Base-by-base conservation (phyloP, 2,329 filamentous ascomycete species). In the Stemphylium vesicarium region DNA sequence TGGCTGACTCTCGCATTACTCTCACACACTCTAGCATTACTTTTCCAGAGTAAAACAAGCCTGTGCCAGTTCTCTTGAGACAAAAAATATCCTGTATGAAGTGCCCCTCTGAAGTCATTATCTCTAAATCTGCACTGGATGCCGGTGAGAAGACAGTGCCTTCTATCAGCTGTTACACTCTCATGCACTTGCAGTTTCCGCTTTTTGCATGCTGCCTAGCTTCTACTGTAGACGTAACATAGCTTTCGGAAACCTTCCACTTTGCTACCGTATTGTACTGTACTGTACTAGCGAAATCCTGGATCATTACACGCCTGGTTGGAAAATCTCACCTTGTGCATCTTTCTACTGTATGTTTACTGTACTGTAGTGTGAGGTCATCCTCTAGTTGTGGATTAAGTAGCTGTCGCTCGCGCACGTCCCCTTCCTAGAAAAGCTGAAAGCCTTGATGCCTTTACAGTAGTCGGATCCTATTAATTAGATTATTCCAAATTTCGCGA, bases 131-230 rank as follows among this genome's bases (percentile, higher is more conserved):
- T n/a, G n/a, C n/a, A n/a, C n/a, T n/a, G n/a, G n/a, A n/a, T n/a
- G n/a, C n/a, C n/a, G n/a, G n/a, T n/a, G n/a, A n/a, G n/a, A n/a
- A n/a, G n/a, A n/a, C n/a, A n/a, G n/a, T n/a, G n/a, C n/a, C n/a
- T n/a, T n/a, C n/a, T n/a, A n/a, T n/a, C n/a, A n/a, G n/a, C n/a
- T n/a, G n/a, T 31, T 41, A 41, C 38, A 41, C 38, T 41, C 31
- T 35, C 15, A 35, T 50, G 46, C 47, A 50, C 38, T 50, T 50
- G 39, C 47, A 50, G 47, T 20, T 50, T 50, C 47, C 38, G 47
- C 29, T 42, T 43, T 50, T 5, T 31, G 32, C 39, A 50, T 39
- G 38, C 47, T 15, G 47, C n/a, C n/a, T n/a, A n/a, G n/a, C n/a
- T n/a, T n/a, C n/a, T n/a, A n/a, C n/a, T n/a, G n/a, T n/a, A n/a